Base-by-base conservation (phyloP, 1,139 yeast species). In the Geotrichum histeridarum region DNA sequence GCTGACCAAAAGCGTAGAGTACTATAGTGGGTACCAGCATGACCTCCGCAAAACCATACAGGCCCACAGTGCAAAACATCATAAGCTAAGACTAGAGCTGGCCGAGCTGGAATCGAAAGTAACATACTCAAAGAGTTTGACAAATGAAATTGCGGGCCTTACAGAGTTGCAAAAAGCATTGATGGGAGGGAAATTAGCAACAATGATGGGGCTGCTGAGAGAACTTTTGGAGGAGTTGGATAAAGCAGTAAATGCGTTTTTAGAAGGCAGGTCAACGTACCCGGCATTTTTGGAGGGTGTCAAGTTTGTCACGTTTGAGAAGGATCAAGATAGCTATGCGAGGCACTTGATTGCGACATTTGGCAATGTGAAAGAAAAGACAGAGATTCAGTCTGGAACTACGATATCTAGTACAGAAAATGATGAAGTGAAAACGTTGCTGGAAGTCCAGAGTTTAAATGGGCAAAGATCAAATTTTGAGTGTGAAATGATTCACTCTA, bases 161-260 rank as follows among this genome's bases (percentile, higher is more conserved):
- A 30, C 12, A 2, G 44, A 39, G 17, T 37, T 48, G 37, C 37
- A 48, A 48, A 48, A 39, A 15, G 17, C 15, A 14, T 15, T 48
- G 22, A n/a, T 36, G 4, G 39, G 31, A 9, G 51, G 45, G 2
- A 48, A 39, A 31, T 22, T 48, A 8, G 38, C 38, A 30, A 45
- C 51, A 4, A n/a, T 48, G 11, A 45, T 48, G 9, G 38, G 45
- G 8, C 18, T 48, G 32, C 27, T 48, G 12, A 14, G 39, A 5
- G 51, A 48, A 11, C 33, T 30, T 17, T 12, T 48, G 9, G 51
- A 30, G 3, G 51, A 48, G 30, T 14, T 48, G 1, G 27, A 27
- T 44, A 14, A 30, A 12, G 51, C 45, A 2, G 12, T 48, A 8
- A 30, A 39, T 32, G 42, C 38, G 31, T 48, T 27, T 39, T 12